Evolutionary conservation across 2,329 filamentous ascomycete genomes (phyloP).

Genomic region (Atkinsonella hypoxylon): DNA sequence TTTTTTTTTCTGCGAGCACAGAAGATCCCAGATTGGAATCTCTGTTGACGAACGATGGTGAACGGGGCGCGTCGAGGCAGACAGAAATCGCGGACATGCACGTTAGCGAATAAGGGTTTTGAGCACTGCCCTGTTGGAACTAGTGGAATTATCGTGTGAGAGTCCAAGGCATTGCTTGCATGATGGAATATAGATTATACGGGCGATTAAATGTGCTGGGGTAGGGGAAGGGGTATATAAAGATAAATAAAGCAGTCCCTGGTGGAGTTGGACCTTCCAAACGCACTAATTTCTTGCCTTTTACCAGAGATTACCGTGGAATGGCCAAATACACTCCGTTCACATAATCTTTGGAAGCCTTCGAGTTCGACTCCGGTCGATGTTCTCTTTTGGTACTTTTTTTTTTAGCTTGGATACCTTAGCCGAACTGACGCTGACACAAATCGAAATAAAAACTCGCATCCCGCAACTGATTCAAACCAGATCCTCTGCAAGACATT

Average conservation of each 20-base stretch:
- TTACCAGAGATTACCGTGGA: conserved; percentile 12
- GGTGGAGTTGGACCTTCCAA: conserved; percentile 10
- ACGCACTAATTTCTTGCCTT: conserved; percentile 11
- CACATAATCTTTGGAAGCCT: conserved; percentile 8
- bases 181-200: neutral
- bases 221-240: neutral
- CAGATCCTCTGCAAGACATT: too few species aligned
- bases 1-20: neutral
- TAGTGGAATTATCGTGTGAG: neutral
- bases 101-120: neutral
- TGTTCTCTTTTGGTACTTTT: neutral
- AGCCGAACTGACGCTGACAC: too few species aligned
- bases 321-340: conserved; percentile 9
- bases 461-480: too few species aligned
- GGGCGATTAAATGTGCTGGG: neutral
- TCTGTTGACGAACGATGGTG: neutral
- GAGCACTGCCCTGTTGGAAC: neutral
- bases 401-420: neutral
- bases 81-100: neutral
- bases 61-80: neutral
- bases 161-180: neutral
- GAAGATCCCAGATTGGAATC: neutral
- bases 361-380: conserved; percentile 1
- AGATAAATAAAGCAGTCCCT: neutral
- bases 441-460: too few species aligned